Percentiles rank a stretch among this genome's conserved stretches.
phyloP scores from a whole-genome alignment of 1,139 yeast species.

The Geotrichum reessii region DNA sequence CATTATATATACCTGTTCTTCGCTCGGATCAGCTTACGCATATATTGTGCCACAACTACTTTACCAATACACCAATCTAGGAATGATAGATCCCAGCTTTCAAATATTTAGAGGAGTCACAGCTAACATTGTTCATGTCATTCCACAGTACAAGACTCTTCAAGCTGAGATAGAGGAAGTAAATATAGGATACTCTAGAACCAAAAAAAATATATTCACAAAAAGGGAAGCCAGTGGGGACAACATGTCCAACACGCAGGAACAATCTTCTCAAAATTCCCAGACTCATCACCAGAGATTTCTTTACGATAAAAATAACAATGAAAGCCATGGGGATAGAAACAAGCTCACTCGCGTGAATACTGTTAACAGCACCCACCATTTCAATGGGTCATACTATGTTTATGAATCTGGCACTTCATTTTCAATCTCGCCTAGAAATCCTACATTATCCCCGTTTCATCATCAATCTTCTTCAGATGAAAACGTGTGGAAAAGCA shows the following conservation, averaged over 20 bases:
- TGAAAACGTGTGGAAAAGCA: neutral
- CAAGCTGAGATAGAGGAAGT: neutral
- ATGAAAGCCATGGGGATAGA: neutral
- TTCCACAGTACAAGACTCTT: conserved; percentile 22
- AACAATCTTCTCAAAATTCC: neutral
- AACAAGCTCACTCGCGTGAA: neutral
- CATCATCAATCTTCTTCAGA: neutral
- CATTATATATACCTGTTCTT: conserved; percentile 23
- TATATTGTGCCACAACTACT: conserved; percentile 22
- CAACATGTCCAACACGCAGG: neutral
- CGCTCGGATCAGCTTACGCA: conserved; percentile 22
- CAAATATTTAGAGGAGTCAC: conserved; percentile 8
- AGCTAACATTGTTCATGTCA: conserved; percentile 23
- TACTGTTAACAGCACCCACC: neutral
- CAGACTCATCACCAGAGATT: neutral
- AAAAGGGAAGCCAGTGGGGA: neutral
- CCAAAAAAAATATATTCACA: neutral
- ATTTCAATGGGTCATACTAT: neutral
- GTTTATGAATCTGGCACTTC: neutral
- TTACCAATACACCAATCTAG: conserved; percentile 13
- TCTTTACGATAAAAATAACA: neutral
- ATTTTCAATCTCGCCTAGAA: neutral
- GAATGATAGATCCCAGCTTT: neutral
- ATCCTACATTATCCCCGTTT: neutral
- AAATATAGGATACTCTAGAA: neutral